Evolutionary conservation across 2,329 filamentous ascomycete genomes (phyloP).

Genomic region (Rutstroemia sp.): DNA sequence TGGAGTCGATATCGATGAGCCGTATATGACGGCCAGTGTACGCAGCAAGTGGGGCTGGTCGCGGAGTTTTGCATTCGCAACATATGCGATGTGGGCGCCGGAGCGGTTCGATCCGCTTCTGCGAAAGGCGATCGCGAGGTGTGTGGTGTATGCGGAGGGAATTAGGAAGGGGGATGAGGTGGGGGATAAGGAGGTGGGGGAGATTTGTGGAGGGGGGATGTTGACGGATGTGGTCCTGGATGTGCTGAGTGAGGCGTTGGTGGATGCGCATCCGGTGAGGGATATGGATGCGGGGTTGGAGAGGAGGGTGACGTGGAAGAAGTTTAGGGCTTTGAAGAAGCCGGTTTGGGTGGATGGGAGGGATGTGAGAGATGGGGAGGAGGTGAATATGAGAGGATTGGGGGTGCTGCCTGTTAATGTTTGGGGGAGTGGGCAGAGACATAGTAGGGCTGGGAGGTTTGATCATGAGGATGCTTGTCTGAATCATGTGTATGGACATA

Average conservation of each 20-base stretch:
- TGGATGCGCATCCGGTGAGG: constrained; percentile 13
- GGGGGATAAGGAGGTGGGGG: constrained; percentile 3
- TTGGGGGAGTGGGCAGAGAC: constrained; percentile 21
- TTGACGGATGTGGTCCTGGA: constrained; percentile 20
- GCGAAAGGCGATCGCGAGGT: constrained; percentile 19
- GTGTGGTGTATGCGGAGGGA: constrained; percentile 14
- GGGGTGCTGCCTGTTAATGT: constrained; percentile 19
- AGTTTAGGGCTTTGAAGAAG: constrained; percentile 14
- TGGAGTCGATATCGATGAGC: constrained; percentile 20
- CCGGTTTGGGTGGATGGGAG: constrained; percentile 15
- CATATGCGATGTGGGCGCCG: constrained; percentile 17
- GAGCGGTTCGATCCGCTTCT: constrained; percentile 20
- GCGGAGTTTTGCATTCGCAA: constrained; percentile 16
- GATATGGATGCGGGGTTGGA: constrained; percentile 21
- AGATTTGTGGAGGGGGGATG: constrained; percentile 19
- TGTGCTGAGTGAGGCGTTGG: constrained; percentile 12
- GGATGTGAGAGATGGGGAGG: constrained; percentile 2
- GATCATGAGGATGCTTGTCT: constrained; percentile 16
- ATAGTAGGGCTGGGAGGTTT: constrained; percentile 17
- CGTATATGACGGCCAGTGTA: constrained; percentile 14
- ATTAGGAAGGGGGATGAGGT: not conserved
- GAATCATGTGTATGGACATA: constrained; percentile 15
- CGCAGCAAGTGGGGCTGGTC: constrained; percentile 14
- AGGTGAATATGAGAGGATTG: constrained; percentile 15
- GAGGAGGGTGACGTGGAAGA: constrained; percentile 21